These are phyloP conservation scores for Pilatotrama ljubarskyi DNA, from an alignment of 768 basidiomycete species.

Conservation along the genomic window DNA sequence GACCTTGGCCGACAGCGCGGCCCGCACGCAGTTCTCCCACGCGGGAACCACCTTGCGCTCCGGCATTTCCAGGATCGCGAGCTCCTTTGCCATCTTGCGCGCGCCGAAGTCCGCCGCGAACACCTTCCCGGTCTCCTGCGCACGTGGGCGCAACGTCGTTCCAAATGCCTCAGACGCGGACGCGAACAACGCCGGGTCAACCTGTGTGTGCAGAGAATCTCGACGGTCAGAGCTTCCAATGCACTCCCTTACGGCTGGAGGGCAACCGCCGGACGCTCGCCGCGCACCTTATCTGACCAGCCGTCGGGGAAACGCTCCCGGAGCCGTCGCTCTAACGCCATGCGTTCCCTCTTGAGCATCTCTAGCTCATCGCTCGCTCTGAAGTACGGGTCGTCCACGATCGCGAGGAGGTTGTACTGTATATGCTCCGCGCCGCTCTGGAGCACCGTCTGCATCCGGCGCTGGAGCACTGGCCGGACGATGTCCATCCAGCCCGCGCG, in stretches of 20 bases:
- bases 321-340: conserved; percentile 47
- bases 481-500: conserved; percentile 54
- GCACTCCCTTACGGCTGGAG: neutral
- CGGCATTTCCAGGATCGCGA: conserved; percentile 47
- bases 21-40: conserved; percentile 50
- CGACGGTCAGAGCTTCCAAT: neutral
- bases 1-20: conserved; percentile 39
- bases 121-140: conserved; percentile 28
- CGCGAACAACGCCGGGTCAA: conserved; percentile 39
- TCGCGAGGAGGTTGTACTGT: conserved; percentile 60
- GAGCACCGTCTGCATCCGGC: conserved; percentile 59
- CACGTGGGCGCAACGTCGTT: conserved; percentile 29
- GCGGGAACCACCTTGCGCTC: conserved; percentile 36
- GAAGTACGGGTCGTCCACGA: conserved; percentile 53
- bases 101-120: conserved; percentile 49
- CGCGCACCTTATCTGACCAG: conserved; percentile 36
- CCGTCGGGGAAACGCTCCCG: conserved; percentile 35
- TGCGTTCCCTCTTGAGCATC: conserved; percentile 49
- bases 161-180: conserved; percentile 34
- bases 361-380: conserved; percentile 53
- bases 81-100: conserved; percentile 43
- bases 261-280: neutral
- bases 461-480: conserved; percentile 57
- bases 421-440: conserved; percentile 42
- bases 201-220: conserved; percentile 31